Evolutionary conservation across 139 green algal species (phyloP).

Genomic region (Dunaliella primolecta): DNA sequence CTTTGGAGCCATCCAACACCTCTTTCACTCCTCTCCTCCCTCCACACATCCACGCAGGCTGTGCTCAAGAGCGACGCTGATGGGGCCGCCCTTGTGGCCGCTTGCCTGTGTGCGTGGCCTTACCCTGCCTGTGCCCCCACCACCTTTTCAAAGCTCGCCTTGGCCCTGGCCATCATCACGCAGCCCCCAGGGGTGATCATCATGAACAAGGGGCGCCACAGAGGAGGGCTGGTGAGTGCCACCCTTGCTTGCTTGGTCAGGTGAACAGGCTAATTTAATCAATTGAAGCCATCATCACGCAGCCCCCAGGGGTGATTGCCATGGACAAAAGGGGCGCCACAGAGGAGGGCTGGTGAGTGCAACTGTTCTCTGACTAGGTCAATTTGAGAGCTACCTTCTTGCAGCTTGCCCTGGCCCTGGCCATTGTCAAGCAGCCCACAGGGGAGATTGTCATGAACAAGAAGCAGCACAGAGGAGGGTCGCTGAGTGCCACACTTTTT

Average conservation of each 20-base stretch:
- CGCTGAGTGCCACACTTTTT: background rate
- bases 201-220: background rate
- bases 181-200: background rate
- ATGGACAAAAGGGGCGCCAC: no score
- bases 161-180: background rate
- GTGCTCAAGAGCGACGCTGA: background rate
- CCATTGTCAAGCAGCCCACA: background rate
- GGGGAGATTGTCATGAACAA: background rate
- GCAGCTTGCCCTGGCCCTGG: background rate
- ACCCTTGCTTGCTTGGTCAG: no score
- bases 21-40: no score
- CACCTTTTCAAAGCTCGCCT: background rate
- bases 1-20: no score
- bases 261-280: no score
- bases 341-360: no score
- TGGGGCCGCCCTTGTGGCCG: background rate
- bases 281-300: no score
- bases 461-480: background rate
- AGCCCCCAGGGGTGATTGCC: no score
- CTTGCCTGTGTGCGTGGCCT: constrained; percentile 3
- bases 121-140: background rate
- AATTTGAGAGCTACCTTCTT: no score
- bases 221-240: background rate
- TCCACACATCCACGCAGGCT: background rate
- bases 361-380: no score